Conservation (phyloP, 1,284 basidiomycete species). For the Cystobasidium slooffiae region DNA sequence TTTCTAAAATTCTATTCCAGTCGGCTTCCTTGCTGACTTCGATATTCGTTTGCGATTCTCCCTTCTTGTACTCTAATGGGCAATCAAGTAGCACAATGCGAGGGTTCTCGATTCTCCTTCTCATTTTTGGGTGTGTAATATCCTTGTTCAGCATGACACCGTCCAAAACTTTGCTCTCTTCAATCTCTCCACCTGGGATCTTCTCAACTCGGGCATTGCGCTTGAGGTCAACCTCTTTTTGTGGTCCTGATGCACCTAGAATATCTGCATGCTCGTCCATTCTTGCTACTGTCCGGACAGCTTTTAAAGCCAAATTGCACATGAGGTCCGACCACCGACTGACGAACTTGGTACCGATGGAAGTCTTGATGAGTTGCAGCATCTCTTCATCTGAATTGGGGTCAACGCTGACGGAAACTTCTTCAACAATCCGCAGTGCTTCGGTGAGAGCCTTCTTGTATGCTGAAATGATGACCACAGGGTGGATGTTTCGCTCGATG, state of each 20-base stretch:
- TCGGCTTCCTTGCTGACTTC: conserved; percentile 94
- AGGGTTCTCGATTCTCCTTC: conserved; percentile 86
- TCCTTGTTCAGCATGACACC: conserved; percentile 99
- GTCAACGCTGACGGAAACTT: conserved; percentile 88
- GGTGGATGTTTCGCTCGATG: conserved; percentile 95
- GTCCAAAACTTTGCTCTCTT: conserved; percentile 81
- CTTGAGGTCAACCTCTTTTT: conserved; percentile 90
- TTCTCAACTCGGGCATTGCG: conserved; percentile 97
- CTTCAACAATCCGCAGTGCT: conserved; percentile 83
- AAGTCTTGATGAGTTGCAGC: conserved; percentile 96
- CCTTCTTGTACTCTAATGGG: conserved; percentile 98
- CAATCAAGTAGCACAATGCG: conserved; percentile 91
- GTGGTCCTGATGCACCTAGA: conserved; percentile 62
- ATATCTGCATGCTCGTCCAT: conserved; percentile 58
- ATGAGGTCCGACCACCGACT: conserved; percentile 96
- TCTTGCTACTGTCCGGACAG: conserved; percentile 78
- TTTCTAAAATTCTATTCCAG: conserved; percentile 89
- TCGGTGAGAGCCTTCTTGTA: conserved; percentile 95
- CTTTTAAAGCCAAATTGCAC: conserved; percentile 91
- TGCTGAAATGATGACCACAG: conserved; percentile 96
- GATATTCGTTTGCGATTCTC: conserved; percentile 97
- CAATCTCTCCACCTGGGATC: conserved; percentile 95
- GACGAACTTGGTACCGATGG: conserved; percentile 99
- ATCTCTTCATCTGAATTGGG: conserved; percentile 84
- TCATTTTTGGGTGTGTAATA: conserved; percentile 97